Conservation (phyloP, 345 rosid genomes). For the Mallotus nudiflorus region DNA sequence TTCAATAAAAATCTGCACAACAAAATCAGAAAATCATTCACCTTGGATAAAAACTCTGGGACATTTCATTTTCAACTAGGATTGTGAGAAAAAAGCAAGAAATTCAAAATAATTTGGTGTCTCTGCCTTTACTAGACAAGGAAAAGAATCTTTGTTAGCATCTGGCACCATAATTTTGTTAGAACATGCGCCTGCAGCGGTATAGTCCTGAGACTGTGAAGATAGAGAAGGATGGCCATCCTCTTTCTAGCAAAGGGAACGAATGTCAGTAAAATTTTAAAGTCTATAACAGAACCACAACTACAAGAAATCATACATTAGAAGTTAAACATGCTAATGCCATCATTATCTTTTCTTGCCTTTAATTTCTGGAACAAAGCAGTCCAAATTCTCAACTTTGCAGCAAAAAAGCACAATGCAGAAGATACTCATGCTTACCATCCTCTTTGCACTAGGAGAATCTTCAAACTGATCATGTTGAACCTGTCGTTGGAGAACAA, state of each 20-base stretch:
- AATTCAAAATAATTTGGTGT: background rate
- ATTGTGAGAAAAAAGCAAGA: too few relatives aligned
- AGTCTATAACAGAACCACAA: background rate
- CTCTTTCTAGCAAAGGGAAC: constrained; percentile 49
- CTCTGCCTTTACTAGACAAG: constrained; percentile 78
- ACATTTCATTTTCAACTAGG: background rate
- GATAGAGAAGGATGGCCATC: constrained; percentile 49
- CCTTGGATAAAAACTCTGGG: background rate
- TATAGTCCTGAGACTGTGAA: constrained; percentile 34
- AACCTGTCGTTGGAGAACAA: constrained; percentile 42
- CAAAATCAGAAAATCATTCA: constrained; percentile 10
- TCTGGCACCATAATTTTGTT: constrained; percentile 23
- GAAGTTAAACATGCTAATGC: background rate
- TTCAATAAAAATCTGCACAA: constrained; percentile 64
- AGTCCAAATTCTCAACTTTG: background rate
- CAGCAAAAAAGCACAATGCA: background rate
- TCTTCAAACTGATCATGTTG: constrained; percentile 35
- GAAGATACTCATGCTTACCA: constrained; percentile 38
- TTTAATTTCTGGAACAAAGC: background rate
- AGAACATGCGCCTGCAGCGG: constrained; percentile 29
- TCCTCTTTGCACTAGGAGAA: constrained; percentile 57
- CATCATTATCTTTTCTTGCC: background rate
- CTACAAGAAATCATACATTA: background rate
- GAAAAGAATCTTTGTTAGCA: constrained; percentile 36
- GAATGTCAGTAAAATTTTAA: constrained; percentile 5